phyloP scores from a whole-genome alignment of 805 yeast species.

The Jamesozyma piceae region DNA sequence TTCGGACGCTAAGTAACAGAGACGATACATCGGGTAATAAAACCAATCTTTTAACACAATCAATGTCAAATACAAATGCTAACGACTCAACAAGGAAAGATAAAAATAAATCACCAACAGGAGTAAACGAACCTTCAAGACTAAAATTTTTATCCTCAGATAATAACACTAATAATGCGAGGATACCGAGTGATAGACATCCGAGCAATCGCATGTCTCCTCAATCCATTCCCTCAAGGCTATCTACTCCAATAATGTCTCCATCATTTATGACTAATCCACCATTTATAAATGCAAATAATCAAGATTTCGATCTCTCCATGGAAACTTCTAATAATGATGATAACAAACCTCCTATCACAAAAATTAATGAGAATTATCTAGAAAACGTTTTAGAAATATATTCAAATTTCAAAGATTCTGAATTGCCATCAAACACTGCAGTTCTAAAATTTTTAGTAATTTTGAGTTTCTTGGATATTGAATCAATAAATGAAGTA shows the following conservation, averaged over 20 bases:
- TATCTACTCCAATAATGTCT: too few species aligned
- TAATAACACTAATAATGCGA: too few species aligned
- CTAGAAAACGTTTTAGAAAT: constrained; percentile 11
- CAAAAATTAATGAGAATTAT: neutral
- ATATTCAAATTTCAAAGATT: constrained; percentile 7
- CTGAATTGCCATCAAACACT: constrained; percentile 13
- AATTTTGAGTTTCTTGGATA: constrained; percentile 13
- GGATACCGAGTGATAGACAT: too few species aligned
- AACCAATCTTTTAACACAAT: neutral
- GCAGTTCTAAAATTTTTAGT: constrained; percentile 15
- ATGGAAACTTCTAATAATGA: neutral
- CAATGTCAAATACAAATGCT: constrained; percentile 2
- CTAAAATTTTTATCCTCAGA: too few species aligned
- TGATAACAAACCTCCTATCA: neutral
- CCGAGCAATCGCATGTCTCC: too few species aligned
- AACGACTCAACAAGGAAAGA: neutral
- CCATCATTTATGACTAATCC: neutral
- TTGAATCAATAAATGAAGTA: constrained; percentile 13
- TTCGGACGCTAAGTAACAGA: neutral
- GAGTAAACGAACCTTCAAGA: too few species aligned
- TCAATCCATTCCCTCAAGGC: too few species aligned
- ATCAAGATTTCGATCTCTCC: neutral
- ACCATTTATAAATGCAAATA: neutral
- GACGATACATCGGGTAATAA: neutral
- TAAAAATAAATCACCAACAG: too few species aligned